These are phyloP conservation scores for Serendipita vermifera DNA, from an alignment of 768 basidiomycete species.

Conservation along the genomic window DNA sequence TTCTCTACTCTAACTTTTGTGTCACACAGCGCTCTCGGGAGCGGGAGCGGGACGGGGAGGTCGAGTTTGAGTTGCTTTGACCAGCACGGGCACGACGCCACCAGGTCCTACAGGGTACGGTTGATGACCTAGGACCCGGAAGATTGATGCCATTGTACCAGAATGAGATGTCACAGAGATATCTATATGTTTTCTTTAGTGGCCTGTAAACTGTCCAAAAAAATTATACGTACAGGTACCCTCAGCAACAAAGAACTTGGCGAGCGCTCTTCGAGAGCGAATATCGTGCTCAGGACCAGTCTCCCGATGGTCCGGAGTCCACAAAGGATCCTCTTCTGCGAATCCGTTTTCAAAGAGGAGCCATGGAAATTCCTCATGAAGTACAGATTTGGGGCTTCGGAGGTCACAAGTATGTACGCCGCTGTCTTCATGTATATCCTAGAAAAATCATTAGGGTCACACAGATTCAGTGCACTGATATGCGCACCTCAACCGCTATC, in stretches of 20 bases:
- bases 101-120: conserved; percentile 44
- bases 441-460: background rate
- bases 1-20: too few species aligned
- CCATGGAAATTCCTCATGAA: conserved; percentile 35
- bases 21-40: too few species aligned
- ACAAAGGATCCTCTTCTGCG: conserved; percentile 49
- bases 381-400: conserved; percentile 37
- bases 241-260: conserved; percentile 36
- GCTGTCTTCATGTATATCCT: conserved; percentile 57
- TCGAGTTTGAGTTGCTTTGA: background rate
- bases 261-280: conserved; percentile 41
- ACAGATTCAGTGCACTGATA: too few species aligned
- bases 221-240: conserved; percentile 29
- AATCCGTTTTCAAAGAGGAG: conserved; percentile 46
- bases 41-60: too few species aligned
- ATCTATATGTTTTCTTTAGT: conserved; percentile 27
- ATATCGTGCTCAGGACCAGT: conserved; percentile 31
- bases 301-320: conserved; percentile 45
- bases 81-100: conserved; percentile 26
- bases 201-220: background rate
- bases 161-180: conserved; percentile 57
- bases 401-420: conserved; percentile 63
- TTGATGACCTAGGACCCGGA: conserved; percentile 35
- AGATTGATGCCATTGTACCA: conserved; percentile 45
- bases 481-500: background rate